Evolutionary conservation across 2,329 filamentous ascomycete species (phyloP).

Genomic region (Aphanoascus verrucosus): DNA sequence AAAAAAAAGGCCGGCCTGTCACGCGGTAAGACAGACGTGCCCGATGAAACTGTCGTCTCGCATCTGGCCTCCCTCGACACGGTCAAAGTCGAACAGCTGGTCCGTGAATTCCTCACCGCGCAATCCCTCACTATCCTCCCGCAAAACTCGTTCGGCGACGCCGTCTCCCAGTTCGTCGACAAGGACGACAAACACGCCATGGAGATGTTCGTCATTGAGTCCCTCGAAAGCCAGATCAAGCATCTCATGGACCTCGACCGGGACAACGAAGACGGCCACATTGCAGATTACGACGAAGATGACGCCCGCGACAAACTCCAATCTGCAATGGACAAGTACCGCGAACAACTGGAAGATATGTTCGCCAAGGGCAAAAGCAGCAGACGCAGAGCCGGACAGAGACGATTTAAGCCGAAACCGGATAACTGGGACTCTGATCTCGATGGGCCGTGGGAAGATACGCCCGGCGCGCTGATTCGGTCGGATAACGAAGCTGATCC

Average conservation of each 20-base stretch:
- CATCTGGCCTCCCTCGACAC: slow-evolving; percentile 55
- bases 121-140: slow-evolving; percentile 89
- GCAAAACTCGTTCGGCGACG: slow-evolving; percentile 84
- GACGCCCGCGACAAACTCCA: slow-evolving; percentile 60
- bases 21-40: slow-evolving; percentile 45
- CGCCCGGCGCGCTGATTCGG: slow-evolving; percentile 54
- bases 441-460: slow-evolving; percentile 75
- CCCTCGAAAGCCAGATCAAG: slow-evolving; percentile 58
- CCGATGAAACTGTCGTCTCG: slow-evolving; percentile 53
- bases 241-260: slow-evolving; percentile 57
- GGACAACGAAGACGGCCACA: slow-evolving; percentile 56
- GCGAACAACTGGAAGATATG: slow-evolving; percentile 57
- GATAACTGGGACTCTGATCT: slow-evolving; percentile 79
- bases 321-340: slow-evolving; percentile 61
- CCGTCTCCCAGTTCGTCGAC: slow-evolving; percentile 82
- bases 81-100: slow-evolving; percentile 78
- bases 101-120: slow-evolving; percentile 73
- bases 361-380: slow-evolving; percentile 55
- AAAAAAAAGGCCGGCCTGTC: slow-evolving; percentile 52
- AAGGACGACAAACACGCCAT: slow-evolving; percentile 93
- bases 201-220: slow-evolving; percentile 66
- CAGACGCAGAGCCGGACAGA: slow-evolving; percentile 43
- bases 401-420: slow-evolving; percentile 63
- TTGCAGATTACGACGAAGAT: slow-evolving; percentile 56
- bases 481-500: slow-evolving; percentile 42